Percentiles rank a stretch among this genome's conserved stretches.
Conservation (phyloP, 768 basidiomycete genomes). For the Termitomyces titanicus region DNA sequence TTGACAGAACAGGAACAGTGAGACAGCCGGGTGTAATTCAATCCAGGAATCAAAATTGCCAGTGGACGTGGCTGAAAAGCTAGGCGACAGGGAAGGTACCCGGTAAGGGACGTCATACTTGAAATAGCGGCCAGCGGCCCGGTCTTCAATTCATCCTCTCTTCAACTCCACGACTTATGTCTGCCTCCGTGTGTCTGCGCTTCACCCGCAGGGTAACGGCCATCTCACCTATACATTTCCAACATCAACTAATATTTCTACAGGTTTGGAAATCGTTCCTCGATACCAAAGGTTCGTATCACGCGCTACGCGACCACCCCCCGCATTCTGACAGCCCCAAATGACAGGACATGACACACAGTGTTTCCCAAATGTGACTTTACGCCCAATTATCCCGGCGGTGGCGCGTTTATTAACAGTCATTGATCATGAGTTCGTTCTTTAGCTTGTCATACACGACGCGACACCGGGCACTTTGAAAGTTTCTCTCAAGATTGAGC, state of each 20-base stretch:
- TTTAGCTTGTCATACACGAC: constrained; percentile 57
- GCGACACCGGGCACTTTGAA: constrained; percentile 73
- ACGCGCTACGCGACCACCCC: not conserved
- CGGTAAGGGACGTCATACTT: no score
- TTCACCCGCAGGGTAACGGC: constrained; percentile 58
- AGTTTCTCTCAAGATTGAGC: constrained; percentile 68
- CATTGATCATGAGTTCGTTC: not conserved
- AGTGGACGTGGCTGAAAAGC: not conserved
- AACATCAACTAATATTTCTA: not conserved
- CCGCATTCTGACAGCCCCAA: constrained; percentile 1
- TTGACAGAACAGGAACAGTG: no score
- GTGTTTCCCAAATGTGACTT: constrained; percentile 73
- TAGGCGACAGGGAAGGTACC: not conserved
- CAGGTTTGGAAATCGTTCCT: constrained; percentile 85
- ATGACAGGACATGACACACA: constrained; percentile 69
- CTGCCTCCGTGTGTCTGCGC: constrained; percentile 55
- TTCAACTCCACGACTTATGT: not conserved
- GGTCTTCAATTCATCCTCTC: not conserved
- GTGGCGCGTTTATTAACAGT: not conserved
- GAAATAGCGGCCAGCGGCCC: constrained; percentile 7
- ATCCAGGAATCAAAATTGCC: no score
- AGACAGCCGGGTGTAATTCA: no score
- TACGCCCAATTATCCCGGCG: not conserved
- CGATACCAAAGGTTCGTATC: constrained; percentile 58
- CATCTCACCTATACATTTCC: not conserved